Evolutionary conservation across 805 yeast genomes (phyloP).

Genomic region (fission yeast (Schizosaccharomyces pombe)): DNA sequence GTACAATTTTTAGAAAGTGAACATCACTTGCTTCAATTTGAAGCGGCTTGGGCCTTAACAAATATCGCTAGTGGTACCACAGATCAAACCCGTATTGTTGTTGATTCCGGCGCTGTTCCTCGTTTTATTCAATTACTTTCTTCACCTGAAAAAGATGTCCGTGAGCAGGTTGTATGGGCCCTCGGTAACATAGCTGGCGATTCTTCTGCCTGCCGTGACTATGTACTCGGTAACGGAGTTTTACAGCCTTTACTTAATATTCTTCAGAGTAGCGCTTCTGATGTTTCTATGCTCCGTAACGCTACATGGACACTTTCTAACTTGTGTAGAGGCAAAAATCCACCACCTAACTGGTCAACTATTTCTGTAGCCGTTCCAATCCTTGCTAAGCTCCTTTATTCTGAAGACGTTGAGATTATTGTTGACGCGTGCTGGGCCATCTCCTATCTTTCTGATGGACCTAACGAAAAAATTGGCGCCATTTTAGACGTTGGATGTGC

Average conservation of each 20-base stretch:
- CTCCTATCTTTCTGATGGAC: constrained; percentile 80
- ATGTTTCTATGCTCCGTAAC: constrained; percentile 57
- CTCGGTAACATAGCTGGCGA: constrained; percentile 98
- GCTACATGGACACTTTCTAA: constrained; percentile 97
- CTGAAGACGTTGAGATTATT: constrained; percentile 76
- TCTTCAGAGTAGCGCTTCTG: constrained; percentile 56
- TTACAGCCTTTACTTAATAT: constrained; percentile 67
- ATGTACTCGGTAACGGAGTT: constrained; percentile 62
- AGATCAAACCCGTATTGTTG: constrained; percentile 72
- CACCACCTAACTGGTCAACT: constrained; percentile 84
- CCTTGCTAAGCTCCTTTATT: constrained; percentile 69
- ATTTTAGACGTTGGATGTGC: constrained; percentile 93
- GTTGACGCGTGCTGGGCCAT: constrained; percentile 98
- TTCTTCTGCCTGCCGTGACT: constrained; percentile 72
- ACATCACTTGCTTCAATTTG: constrained; percentile 65
- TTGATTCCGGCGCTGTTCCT: constrained; percentile 86
- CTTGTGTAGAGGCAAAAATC: constrained; percentile 86
- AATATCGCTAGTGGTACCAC: constrained; percentile 89
- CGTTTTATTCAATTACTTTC: constrained; percentile 59
- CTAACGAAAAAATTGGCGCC: constrained; percentile 81
- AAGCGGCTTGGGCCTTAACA: constrained; percentile 99
- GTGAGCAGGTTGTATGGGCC: constrained; percentile 98
- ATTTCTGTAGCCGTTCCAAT: constrained; percentile 80
- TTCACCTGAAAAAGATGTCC: constrained; percentile 69
- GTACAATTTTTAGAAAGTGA: constrained; percentile 59